Percentiles rank a stretch among this genome's conserved stretches.
Conservation (phyloP, 352 stramenopile genomes). For the Phytophthora colocasiae region DNA sequence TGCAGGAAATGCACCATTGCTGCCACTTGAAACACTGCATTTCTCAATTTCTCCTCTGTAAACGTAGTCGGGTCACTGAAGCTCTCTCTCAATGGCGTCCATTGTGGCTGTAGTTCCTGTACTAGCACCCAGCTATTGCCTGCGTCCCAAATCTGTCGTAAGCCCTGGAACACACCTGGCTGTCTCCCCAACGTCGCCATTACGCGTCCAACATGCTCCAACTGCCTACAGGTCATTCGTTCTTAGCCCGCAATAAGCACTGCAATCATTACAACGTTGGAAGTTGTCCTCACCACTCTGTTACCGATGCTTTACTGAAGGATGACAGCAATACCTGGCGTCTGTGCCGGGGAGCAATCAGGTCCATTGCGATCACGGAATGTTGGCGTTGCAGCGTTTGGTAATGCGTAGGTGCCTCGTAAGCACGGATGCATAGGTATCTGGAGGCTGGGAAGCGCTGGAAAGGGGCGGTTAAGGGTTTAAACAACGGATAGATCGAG, state of each 20-base stretch:
- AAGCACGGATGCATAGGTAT: slow-evolving; percentile 34
- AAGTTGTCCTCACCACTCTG: slow-evolving; percentile 38
- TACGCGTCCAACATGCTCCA: slow-evolving; percentile 52
- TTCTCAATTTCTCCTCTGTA: slow-evolving; percentile 53
- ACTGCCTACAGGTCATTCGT: slow-evolving; percentile 33
- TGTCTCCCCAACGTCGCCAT: slow-evolving; percentile 42
- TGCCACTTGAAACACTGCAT: slow-evolving; percentile 58
- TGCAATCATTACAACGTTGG: neutral
- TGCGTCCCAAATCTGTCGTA: slow-evolving; percentile 61
- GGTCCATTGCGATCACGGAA: slow-evolving; percentile 38
- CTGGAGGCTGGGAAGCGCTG: slow-evolving; percentile 33
- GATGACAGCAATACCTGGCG: slow-evolving; percentile 48
- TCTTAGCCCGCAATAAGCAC: neutral
- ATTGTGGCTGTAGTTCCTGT: slow-evolving; percentile 50
- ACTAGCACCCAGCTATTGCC: slow-evolving; percentile 63
- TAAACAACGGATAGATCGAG: slow-evolving; percentile 15
- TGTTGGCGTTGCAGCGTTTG: slow-evolving; percentile 17
- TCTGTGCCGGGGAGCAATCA: slow-evolving; percentile 27
- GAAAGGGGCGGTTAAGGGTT: slow-evolving; percentile 21
- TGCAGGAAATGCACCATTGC: slow-evolving; percentile 72
- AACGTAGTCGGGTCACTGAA: slow-evolving; percentile 38
- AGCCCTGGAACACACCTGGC: slow-evolving; percentile 48
- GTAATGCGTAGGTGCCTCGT: slow-evolving; percentile 19
- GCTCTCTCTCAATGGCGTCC: slow-evolving; percentile 36
- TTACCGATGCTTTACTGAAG: slow-evolving; percentile 46